These are phyloP conservation scores for Penium margaritaceum DNA, from an alignment of 139 green algal species.

Conservation along the genomic window DNA sequence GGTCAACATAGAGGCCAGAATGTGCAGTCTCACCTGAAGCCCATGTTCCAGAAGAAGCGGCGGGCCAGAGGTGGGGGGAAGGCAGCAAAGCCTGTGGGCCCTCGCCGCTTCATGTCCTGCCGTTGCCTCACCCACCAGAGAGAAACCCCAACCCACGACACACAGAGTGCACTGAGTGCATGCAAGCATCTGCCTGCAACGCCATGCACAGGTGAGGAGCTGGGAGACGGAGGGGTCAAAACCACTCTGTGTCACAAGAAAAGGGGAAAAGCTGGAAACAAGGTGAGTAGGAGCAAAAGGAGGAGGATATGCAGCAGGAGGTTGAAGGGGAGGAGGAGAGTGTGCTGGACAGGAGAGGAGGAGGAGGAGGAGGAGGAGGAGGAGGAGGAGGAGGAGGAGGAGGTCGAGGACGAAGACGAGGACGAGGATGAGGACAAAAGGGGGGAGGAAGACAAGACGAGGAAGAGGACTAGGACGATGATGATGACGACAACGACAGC, in stretches of 20 bases:
- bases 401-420: too few relatives aligned
- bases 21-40: constrained; percentile 18
- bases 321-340: background rate
- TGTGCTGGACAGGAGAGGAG: background rate
- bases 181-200: background rate
- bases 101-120: constrained; percentile 29
- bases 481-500: too few relatives aligned
- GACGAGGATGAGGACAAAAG: too few relatives aligned
- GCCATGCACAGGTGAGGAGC: too few relatives aligned
- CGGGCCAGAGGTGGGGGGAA: constrained; percentile 19
- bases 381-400: background rate
- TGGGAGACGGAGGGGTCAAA: too few relatives aligned
- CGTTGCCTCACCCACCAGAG: background rate
- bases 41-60: constrained; percentile 34
- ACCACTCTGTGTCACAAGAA: too few relatives aligned
- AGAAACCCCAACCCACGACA: background rate
- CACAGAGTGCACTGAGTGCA: background rate
- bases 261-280: too few relatives aligned
- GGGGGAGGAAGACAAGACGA: too few relatives aligned
- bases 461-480: too few relatives aligned
- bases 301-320: too few relatives aligned
- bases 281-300: too few relatives aligned
- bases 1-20: background rate
- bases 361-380: background rate
- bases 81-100: constrained; percentile 29